Conservation (phyloP, 2,329 filamentous ascomycete genomes). For the Xylaria arbuscula region DNA sequence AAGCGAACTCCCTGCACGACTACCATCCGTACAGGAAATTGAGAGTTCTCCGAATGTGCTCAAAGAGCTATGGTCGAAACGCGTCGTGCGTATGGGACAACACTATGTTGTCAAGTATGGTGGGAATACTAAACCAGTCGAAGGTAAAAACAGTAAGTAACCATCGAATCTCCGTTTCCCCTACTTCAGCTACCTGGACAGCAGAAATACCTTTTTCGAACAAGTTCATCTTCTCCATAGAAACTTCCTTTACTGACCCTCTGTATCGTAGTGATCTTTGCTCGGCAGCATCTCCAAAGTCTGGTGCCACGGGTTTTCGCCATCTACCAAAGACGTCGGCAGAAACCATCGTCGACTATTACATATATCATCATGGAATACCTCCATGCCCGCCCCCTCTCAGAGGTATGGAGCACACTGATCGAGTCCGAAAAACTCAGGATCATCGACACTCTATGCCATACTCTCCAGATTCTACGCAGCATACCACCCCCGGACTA, state of each 20-base stretch:
- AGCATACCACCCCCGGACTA: constrained; percentile 19
- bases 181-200: not conserved
- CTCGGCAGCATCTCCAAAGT: too few species aligned
- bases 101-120: constrained; percentile 24
- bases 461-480: constrained; percentile 4
- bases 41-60: constrained; percentile 21
- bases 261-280: not conserved
- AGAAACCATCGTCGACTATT: not conserved
- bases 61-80: constrained; percentile 11
- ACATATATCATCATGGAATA: constrained; percentile 21
- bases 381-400: not conserved
- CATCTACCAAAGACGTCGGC: constrained; percentile 16
- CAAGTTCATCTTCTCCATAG: not conserved
- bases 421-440: constrained; percentile 1
- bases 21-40: constrained; percentile 23
- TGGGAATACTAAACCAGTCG: not conserved
- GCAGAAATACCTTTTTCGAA: not conserved
- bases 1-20: not conserved
- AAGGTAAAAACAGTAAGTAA: constrained; percentile 13
- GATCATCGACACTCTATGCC: not conserved
- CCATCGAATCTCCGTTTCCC: not conserved
- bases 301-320: constrained; percentile 14
- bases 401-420: constrained; percentile 9
- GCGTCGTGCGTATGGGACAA: constrained; percentile 19
- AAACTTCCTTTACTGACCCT: not conserved